These are phyloP conservation scores for Kodamaea nitidulidarum DNA, from an alignment of 805 yeast species.

Conservation along the genomic window DNA sequence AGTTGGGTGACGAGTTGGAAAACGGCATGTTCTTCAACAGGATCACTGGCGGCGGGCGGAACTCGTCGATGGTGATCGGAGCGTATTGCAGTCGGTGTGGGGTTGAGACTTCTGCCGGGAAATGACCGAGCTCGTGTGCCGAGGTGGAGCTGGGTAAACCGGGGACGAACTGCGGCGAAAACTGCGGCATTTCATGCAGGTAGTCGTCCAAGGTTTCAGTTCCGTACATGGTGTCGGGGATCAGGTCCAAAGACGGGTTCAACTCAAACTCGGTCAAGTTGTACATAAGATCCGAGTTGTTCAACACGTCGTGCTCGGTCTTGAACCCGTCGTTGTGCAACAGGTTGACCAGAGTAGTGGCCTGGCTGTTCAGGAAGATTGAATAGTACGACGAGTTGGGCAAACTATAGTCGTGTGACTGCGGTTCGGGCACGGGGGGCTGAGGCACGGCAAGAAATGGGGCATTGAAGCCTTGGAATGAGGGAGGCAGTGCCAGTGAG, in stretches of 20 bases:
- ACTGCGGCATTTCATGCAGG: slow-evolving; percentile 3
- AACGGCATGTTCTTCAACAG: slow-evolving; percentile 8
- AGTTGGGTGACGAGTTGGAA: slow-evolving; percentile 8
- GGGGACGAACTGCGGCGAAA: slow-evolving; percentile 2
- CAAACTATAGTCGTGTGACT: slow-evolving; percentile 13
- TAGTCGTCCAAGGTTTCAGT: slow-evolving; percentile 1
- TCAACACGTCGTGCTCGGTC: slow-evolving; percentile 16
- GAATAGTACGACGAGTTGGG: slow-evolving; percentile 15
- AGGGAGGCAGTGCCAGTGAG: slow-evolving; percentile 8
- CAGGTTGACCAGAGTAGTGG: slow-evolving; percentile 14
- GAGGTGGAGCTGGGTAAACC: slow-evolving; percentile 9
- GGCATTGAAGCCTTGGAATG: slow-evolving; percentile 2
- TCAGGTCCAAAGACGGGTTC: slow-evolving; percentile 25
- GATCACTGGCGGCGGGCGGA: slow-evolving; percentile 9
- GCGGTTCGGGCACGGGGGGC: slow-evolving; percentile 6
- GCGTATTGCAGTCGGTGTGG: slow-evolving; percentile 9
- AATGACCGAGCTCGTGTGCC: slow-evolving; percentile 11
- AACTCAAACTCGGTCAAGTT: slow-evolving; percentile 22
- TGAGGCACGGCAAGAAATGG: slow-evolving; percentile 1
- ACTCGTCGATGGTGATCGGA: slow-evolving; percentile 7
- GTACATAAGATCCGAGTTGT: slow-evolving; percentile 19
- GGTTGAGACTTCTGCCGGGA: slow-evolving; percentile 17
- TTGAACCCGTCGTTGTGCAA: slow-evolving; percentile 12
- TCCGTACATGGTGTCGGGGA: slow-evolving; percentile 19
- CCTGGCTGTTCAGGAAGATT: slow-evolving; percentile 15